These are phyloP conservation scores for Erythrobasidium yunnanense DNA, from an alignment of 768 basidiomycete genomes.

Conservation along the genomic window DNA sequence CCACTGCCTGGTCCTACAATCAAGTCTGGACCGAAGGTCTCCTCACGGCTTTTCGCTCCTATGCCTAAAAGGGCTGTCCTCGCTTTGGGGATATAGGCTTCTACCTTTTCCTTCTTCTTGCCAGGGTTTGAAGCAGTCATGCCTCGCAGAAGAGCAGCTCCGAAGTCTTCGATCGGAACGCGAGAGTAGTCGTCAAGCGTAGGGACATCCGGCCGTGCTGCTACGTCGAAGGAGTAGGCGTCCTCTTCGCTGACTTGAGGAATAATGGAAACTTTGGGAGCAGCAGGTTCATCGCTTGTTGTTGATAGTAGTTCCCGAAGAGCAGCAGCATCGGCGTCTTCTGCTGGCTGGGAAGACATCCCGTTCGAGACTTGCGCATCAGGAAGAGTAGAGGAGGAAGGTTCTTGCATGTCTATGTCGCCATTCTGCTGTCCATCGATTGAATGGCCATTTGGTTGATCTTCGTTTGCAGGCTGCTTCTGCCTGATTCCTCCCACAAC, in stretches of 20 bases:
- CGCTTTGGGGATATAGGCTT: conserved; percentile 70
- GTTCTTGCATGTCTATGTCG: conserved; percentile 10
- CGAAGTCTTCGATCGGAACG: conserved; percentile 84
- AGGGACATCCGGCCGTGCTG: conserved; percentile 40
- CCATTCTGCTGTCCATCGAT: neutral
- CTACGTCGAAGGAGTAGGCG: conserved; percentile 16
- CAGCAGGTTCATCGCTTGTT: neutral
- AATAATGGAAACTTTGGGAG: conserved; percentile 10
- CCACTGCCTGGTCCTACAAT: conserved; percentile 25
- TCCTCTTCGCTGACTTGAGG: conserved; percentile 23
- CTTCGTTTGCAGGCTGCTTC: neutral
- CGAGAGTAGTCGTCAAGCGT: conserved; percentile 76
- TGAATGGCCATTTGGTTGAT: neutral
- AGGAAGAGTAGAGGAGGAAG: no score
- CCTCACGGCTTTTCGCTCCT: conserved; percentile 76
- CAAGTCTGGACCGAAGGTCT: conserved; percentile 51
- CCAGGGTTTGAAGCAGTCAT: conserved; percentile 69
- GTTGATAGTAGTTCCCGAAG: conserved; percentile 8
- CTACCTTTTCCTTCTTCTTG: conserved; percentile 49
- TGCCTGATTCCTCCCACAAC: conserved; percentile 12
- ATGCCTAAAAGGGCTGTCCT: conserved; percentile 82
- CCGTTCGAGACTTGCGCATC: neutral
- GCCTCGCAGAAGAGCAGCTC: conserved; percentile 78
- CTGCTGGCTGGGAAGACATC: neutral
- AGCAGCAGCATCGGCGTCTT: conserved; percentile 15